Base-by-base conservation (phyloP, 2,329 filamentous ascomycete genomes). In the Fusarium sp. region DNA sequence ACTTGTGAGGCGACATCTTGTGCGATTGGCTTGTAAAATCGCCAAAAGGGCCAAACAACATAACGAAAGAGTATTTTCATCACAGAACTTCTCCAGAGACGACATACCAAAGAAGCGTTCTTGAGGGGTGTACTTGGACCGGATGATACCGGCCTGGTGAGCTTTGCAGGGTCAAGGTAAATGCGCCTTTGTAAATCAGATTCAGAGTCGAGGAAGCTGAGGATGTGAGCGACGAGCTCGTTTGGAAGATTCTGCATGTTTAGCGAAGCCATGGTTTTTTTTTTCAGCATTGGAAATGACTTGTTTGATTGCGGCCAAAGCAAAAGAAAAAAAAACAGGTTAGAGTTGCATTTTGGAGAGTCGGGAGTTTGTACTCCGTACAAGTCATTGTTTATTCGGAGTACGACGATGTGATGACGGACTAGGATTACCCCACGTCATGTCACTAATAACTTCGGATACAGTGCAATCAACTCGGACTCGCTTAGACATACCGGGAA, bases 41-140 rank as follows among this genome's bases (percentile, higher is more conserved):
- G 75, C 59, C 81, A 78, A 51, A 85, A 70, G 6, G 74, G 75
- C 85, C 85, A 87, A 24, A 83, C 63, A 20, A 84, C 81, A 79
- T 91, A 83, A 39, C 85, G 85, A 81, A 92, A 93, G 8, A 93
- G 86, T 1, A 82, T 59, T 1, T 88, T 89, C 13, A 89, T 81
- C 1, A 83, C 82, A 15, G 88, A 81, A 24, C 81, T 79, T 44
- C 88, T 86, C 84, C 91, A 90, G 45, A 82, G 79, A 33, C 81
- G 86, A 38, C 85, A 90, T 18, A 90, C 86, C 10, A 83, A 77
- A 2, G 91, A 90, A 3, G 86, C 75, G 48, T 83, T 81, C 79
- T 93, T 93, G 45, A 93, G 82, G n/a, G 82, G 76, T 18, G 71
- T 66, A 31, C 61, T n/a, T 33, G 48, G 26, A 15, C 47, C 53